Evolutionary conservation across 768 basidiomycete genomes (phyloP).

Genomic region (Pisolithus microcarpus): DNA sequence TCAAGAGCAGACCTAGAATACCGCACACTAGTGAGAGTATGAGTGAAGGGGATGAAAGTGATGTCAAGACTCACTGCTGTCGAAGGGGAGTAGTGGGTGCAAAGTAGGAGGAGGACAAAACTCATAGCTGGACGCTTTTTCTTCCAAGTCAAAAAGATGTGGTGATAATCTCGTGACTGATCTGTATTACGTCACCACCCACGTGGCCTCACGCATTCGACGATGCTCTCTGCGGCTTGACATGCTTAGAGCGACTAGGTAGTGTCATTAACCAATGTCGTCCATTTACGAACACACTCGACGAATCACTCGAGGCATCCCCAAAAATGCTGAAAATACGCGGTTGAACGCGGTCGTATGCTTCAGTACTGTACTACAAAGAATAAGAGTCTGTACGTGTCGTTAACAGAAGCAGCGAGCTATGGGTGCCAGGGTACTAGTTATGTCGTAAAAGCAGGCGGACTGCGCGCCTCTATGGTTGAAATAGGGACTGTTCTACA

Average conservation of each 20-base stretch:
- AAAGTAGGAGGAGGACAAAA: too few species aligned
- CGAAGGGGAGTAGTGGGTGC: neutral
- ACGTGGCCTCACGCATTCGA: too few species aligned
- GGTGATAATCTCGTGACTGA: neutral
- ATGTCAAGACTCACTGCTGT: slow-evolving; percentile 22
- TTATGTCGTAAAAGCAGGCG: slow-evolving; percentile 10
- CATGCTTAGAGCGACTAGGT: too few species aligned
- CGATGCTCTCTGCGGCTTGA: too few species aligned
- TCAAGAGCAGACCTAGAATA: slow-evolving; percentile 80
- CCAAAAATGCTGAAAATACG: slow-evolving; percentile 30
- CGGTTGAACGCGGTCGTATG: slow-evolving; percentile 73
- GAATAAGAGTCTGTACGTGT: slow-evolving; percentile 27
- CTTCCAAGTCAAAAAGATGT: neutral
- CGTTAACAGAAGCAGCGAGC: slow-evolving; percentile 10
- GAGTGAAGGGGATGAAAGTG: slow-evolving; percentile 4
- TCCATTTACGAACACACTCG: too few species aligned
- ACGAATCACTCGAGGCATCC: neutral
- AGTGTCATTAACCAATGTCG: too few species aligned
- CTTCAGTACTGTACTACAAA: slow-evolving; percentile 34
- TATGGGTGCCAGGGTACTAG: slow-evolving; percentile 18
- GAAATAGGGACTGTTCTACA: slow-evolving; percentile 30
- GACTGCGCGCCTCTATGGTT: slow-evolving; percentile 9
- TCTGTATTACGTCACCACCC: too few species aligned
- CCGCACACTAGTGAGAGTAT: slow-evolving; percentile 64
- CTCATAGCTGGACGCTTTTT: neutral